Base-by-base conservation (phyloP, 495 filamentous ascomycete genomes). In the Penicillium maclennaniae region DNA sequence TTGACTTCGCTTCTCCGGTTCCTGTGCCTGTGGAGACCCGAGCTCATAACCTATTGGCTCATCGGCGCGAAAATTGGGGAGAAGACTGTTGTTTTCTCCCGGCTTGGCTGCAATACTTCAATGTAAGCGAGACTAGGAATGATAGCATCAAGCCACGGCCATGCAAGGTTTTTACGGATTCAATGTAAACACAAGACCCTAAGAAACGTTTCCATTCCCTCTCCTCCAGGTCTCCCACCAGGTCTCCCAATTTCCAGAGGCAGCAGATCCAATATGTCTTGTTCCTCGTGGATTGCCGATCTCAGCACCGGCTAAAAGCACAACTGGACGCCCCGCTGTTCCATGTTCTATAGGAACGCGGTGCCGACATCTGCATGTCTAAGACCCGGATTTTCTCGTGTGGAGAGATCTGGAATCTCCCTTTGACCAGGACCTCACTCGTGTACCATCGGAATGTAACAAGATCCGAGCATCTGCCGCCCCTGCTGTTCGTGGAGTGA, bases 401-500 rank as follows among this genome's bases (percentile, higher is more conserved):
- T 49, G 47, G 46, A 36, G 46, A 49, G 43, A 10, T 8, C 34
- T 26, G 38, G 17, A 40, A 16, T 6, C n/a, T 16, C 31, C 31
- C 4, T 12, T 14, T 34, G 31, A 34, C 31, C 10, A 14, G 10
- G 23, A 23, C 23, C 9, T 14, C 9, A 34, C 31, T 41, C 21
- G 6, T 25, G 40, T 20, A 15, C 25, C 40, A 28, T 26, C 42
- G 42, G 26, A 19, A 59, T 56, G 53, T 54, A 54, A 53, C 58
- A 43, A 40, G 4, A 45, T 56, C 17, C 17, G 53, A 56, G 4
- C n/a, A 31, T 14, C 7, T 31, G 42, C 43, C 38, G 21, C 26
- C 41, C 45, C 50, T 53, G 27, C 60, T 54, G 34, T 55, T 51
- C 49, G 7, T 43, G 49, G 54, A 42, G 14, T 27, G 36, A 45